These are phyloP conservation scores for Conringia planisiliqua DNA, from an alignment of 345 rosid genomes.

Conservation along the genomic window DNA sequence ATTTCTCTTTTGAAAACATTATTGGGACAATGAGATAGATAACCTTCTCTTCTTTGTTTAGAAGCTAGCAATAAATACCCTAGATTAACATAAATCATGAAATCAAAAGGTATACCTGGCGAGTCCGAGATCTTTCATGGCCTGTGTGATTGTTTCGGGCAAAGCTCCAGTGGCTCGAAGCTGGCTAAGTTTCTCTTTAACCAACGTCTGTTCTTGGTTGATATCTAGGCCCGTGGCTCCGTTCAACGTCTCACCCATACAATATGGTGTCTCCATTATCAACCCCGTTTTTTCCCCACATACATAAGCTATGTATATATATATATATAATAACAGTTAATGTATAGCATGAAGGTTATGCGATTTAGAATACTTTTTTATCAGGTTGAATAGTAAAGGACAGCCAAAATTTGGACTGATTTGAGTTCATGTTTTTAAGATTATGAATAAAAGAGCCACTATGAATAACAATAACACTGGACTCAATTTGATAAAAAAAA, in stretches of 20 bases:
- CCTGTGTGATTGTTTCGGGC: slow-evolving; percentile 34
- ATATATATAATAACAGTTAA: neutral
- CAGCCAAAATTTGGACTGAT: neutral
- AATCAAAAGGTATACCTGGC: slow-evolving; percentile 37
- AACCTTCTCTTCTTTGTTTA: too few species aligned
- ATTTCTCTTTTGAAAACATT: too few species aligned
- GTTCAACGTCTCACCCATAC: slow-evolving; percentile 53
- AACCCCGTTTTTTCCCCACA: slow-evolving; percentile 63
- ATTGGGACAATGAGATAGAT: too few species aligned
- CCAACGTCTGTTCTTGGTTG: slow-evolving; percentile 41
- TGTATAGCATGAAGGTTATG: neutral
- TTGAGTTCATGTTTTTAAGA: neutral
- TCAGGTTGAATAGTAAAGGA: neutral
- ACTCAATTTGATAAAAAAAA: neutral
- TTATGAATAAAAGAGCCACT: too few species aligned
- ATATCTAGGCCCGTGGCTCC: slow-evolving; percentile 49
- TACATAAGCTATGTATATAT: slow-evolving; percentile 50
- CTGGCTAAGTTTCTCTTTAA: slow-evolving; percentile 41
- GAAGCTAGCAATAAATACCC: too few species aligned
- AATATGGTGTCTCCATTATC: slow-evolving; percentile 37
- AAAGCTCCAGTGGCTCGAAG: slow-evolving; percentile 39
- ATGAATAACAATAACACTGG: neutral
- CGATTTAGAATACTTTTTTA: neutral
- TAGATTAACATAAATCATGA: too few species aligned
- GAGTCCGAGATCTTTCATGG: slow-evolving; percentile 60